Evolutionary conservation across 1,284 basidiomycete species (phyloP).

Genomic region (Puccinia horiana): DNA sequence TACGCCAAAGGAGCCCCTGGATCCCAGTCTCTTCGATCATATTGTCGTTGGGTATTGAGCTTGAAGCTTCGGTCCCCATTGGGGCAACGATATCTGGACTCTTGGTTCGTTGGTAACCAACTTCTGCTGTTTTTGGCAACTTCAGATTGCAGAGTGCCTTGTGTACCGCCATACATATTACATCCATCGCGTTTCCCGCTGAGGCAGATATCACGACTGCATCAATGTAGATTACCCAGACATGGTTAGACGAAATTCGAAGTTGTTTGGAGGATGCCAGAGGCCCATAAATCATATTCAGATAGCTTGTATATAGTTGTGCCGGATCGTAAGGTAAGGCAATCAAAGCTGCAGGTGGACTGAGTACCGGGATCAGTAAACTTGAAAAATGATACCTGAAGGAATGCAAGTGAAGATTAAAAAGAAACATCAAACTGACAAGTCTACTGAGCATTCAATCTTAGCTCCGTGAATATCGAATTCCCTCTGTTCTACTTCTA

Average conservation of each 20-base stretch:
- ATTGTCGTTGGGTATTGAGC: background rate
- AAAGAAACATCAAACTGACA: conserved; percentile 27
- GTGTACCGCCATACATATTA: conserved; percentile 44
- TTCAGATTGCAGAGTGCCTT: conserved; percentile 38
- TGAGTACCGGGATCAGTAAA: conserved; percentile 34
- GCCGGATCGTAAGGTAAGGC: conserved; percentile 29
- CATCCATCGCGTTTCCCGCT: conserved; percentile 46
- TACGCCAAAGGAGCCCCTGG: conserved; percentile 22
- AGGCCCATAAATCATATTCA: conserved; percentile 44
- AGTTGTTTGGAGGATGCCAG: conserved; percentile 42
- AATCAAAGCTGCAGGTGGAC: conserved; percentile 41
- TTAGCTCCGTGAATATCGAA: conserved; percentile 30
- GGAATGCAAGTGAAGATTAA: background rate
- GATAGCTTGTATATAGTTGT: conserved; percentile 38
- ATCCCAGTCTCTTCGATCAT: conserved; percentile 18
- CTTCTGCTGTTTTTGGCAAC: conserved; percentile 45
- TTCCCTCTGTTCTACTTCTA: conserved; percentile 45
- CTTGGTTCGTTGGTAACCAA: conserved; percentile 38
- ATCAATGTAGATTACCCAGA: conserved; percentile 44
- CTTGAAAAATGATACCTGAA: background rate
- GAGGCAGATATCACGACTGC: conserved; percentile 41
- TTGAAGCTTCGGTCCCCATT: conserved; percentile 18
- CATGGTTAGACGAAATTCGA: conserved; percentile 36
- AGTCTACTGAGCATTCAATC: conserved; percentile 48
- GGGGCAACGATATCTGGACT: background rate